Conservation (phyloP, 345 rosid genomes). For the Reutealis trisperma region DNA sequence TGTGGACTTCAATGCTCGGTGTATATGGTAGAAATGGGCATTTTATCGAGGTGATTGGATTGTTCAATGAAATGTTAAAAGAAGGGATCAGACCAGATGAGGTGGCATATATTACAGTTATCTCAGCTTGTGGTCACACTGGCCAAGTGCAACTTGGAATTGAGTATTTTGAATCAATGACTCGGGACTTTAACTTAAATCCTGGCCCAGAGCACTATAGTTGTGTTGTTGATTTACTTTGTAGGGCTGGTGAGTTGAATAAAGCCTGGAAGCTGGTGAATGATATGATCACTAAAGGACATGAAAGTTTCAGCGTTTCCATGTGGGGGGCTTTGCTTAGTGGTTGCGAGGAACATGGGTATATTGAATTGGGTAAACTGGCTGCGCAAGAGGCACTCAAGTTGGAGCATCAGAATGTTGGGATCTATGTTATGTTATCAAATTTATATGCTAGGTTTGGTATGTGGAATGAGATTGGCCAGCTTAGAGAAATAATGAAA, state of each 20-base stretch:
- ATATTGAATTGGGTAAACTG: conserved; percentile 49
- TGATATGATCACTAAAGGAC: conserved; percentile 42
- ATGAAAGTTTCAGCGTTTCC: conserved; percentile 31
- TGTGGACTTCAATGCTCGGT: conserved; percentile 64
- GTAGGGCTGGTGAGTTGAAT: conserved; percentile 56
- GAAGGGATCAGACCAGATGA: conserved; percentile 48
- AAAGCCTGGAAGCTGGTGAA: conserved; percentile 47
- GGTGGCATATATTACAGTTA: conserved; percentile 50
- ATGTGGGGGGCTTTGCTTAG: conserved; percentile 64
- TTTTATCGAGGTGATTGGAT: conserved; percentile 39
- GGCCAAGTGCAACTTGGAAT: conserved; percentile 57
- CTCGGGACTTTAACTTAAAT: conserved; percentile 31
- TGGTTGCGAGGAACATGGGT: conserved; percentile 46
- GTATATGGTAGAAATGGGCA: conserved; percentile 49
- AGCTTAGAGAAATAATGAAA: conserved; percentile 42
- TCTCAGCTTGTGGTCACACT: conserved; percentile 61
- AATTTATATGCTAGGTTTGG: conserved; percentile 52
- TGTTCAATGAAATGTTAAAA: conserved; percentile 44
- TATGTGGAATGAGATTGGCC: conserved; percentile 54
- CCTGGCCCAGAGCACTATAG: conserved; percentile 56
- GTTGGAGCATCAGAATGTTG: conserved; percentile 50
- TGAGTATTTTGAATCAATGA: conserved; percentile 50
- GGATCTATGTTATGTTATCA: conserved; percentile 45
- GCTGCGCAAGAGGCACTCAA: conserved; percentile 55
- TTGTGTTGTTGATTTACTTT: conserved; percentile 56